Conservation (phyloP, 2,329 filamentous ascomycete species). For the Penicillium sp. region DNA sequence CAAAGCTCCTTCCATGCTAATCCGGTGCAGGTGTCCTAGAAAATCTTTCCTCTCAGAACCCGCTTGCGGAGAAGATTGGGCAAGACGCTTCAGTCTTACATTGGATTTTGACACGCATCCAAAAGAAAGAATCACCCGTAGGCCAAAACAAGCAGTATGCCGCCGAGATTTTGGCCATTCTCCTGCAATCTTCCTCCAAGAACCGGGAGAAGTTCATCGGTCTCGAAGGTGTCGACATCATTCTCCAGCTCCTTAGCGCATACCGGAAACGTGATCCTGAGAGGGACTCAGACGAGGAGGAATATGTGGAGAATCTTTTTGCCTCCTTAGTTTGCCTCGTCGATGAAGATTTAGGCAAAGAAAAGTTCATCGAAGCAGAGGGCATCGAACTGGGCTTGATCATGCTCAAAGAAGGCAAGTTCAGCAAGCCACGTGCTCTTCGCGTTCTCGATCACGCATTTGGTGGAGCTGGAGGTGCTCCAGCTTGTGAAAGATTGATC, state of each 20-base stretch:
- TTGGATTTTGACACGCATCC: constrained; percentile 76
- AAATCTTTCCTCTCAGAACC: constrained; percentile 71
- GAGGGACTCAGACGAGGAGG: constrained; percentile 84
- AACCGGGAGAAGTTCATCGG: constrained; percentile 64
- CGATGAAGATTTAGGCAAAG: constrained; percentile 71
- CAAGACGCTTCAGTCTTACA: constrained; percentile 64
- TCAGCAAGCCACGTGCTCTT: constrained; percentile 73
- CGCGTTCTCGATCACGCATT: constrained; percentile 81
- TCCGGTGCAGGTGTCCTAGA: constrained; percentile 63
- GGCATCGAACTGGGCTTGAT: constrained; percentile 88
- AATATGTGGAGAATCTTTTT: constrained; percentile 93
- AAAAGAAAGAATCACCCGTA: constrained; percentile 64
- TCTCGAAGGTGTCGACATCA: constrained; percentile 70
- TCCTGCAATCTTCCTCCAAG: constrained; percentile 70
- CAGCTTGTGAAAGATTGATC: constrained; percentile 73
- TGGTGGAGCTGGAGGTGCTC: constrained; percentile 54
- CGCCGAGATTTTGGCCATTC: constrained; percentile 84
- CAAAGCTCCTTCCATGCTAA: constrained; percentile 10
- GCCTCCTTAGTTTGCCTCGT: constrained; percentile 78
- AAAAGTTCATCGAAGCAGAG: constrained; percentile 82
- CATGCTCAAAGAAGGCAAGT: constrained; percentile 85
- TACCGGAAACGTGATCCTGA: constrained; percentile 85
- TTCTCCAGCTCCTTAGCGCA: constrained; percentile 78
- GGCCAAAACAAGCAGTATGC: constrained; percentile 94
- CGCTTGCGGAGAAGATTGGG: constrained; percentile 70